Conservation (phyloP, 2,329 filamentous ascomycete genomes). For the Fusarium sp. region DNA sequence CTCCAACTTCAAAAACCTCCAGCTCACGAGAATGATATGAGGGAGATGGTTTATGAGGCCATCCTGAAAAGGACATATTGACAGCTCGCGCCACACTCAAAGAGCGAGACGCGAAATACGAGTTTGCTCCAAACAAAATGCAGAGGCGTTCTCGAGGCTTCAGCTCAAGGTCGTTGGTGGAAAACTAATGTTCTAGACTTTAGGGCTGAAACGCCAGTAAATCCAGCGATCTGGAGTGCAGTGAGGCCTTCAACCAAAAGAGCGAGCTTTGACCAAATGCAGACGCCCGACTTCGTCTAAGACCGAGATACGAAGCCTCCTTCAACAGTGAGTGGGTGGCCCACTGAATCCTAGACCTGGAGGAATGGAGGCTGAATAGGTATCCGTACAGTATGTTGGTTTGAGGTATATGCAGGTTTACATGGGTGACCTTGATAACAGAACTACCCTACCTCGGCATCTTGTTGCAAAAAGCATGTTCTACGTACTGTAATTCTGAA, state of each 20-base stretch:
- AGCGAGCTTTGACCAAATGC: not conserved
- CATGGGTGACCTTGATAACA: not conserved
- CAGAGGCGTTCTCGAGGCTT: not conserved
- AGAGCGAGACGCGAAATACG: not conserved
- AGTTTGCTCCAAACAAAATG: not conserved
- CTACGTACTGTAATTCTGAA: not conserved
- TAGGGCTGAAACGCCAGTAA: slow-evolving; percentile 9
- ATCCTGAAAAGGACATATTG: not conserved
- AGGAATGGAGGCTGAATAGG: slow-evolving; percentile 18
- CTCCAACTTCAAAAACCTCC: not conserved
- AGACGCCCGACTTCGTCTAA: not conserved
- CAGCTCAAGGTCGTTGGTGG: not conserved
- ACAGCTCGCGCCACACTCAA: not conserved
- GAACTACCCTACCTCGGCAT: not conserved
- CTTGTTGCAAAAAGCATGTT: not conserved
- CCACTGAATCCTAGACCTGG: not conserved
- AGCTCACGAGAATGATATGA: not conserved
- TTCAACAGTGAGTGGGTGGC: not conserved
- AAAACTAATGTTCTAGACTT: not conserved
- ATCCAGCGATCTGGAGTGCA: not conserved
- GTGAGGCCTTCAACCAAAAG: not conserved
- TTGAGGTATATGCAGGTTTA: slow-evolving; percentile 5
- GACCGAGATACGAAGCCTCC: not conserved
- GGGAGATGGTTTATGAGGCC: not conserved
- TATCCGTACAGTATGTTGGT: too few species aligned